Evolutionary conservation across 1,139 yeast genomes (phyloP), one percentile per base, ranked within the genome.

Genomic region (Protomyces arabidopsidicola): DNA sequence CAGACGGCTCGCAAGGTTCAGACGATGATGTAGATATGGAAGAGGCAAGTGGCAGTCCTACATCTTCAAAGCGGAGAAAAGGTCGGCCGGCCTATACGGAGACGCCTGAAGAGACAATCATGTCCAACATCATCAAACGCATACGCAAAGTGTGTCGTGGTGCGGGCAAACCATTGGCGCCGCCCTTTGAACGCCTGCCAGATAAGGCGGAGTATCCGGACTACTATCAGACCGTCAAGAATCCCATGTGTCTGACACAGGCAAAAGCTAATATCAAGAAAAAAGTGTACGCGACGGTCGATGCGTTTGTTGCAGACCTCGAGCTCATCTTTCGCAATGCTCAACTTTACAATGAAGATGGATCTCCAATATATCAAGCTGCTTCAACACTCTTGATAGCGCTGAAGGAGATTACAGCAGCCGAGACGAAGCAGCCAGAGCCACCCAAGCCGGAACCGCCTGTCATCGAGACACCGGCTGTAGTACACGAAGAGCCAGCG

Each of bases 221-320:
- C 63, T 93, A 88, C 74, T 88, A 87, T 73, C 77, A 79, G 63
- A 76, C 81, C 54, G 82, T 90, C 55, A 71, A 79, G 12, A 82
- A 84, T 63, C 97, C 98, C 4, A 84, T 93, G 65, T 86, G 93
- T 51, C 81, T 93, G 69, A 90, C 89, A 71, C 87, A 84, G 69
- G 87, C 91, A 67, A 82, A 89, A 72, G 84, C 88, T 71, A 87
- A 88, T 71, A 89, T 91, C 68, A 89, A 95, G 75, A 87, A 91
- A 67, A 83, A 97, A 73, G 88, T 86, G 73, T 93, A 93, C 75
- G 79, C 81, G 64, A 20, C 22, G 9, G 93, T 90, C 55, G 93
- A 88, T 65, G 81, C 81, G 68, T 93, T 89, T 73, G 81, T 90
- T 71, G 79, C 79, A 53, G 98, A 93, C 74, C 82, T 93, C 76